Conservation (phyloP, 2,329 filamentous ascomycete species). For the Cryphonectria carpinicola region DNA sequence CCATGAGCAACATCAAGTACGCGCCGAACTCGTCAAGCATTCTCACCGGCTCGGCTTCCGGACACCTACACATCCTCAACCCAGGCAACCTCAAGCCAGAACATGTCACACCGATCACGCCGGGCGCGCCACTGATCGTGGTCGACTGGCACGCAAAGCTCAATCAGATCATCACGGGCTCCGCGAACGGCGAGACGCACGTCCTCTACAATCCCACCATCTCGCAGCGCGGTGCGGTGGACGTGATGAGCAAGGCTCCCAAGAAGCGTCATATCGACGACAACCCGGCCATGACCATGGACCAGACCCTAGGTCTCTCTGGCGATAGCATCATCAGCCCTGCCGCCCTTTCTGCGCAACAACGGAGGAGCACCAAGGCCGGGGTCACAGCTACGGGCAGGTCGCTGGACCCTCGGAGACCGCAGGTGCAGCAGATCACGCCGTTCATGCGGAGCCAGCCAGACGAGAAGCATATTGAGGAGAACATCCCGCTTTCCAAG, state of each 20-base stretch:
- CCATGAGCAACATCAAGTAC: constrained; percentile 87
- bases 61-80: constrained; percentile 90
- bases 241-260: constrained; percentile 89
- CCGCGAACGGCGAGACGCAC: constrained; percentile 86
- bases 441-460: constrained; percentile 91
- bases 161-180: constrained; percentile 95
- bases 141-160: constrained; percentile 93
- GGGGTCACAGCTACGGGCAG: constrained; percentile 80
- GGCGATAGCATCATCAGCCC: constrained; percentile 79
- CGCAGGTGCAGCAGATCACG: constrained; percentile 82
- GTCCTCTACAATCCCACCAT: constrained; percentile 88
- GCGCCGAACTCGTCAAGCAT: constrained; percentile 82
- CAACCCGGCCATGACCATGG: constrained; percentile 83
- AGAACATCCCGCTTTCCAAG: constrained; percentile 84
- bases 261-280: constrained; percentile 97
- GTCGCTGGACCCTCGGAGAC: constrained; percentile 77
- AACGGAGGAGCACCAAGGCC: constrained; percentile 68
- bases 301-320: constrained; percentile 78
- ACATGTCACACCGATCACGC: constrained; percentile 85
- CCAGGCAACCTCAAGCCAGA: constrained; percentile 87
- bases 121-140: constrained; percentile 78
- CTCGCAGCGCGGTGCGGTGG: constrained; percentile 79
- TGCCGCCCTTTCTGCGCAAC: constrained; percentile 59
- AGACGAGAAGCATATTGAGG: constrained; percentile 84
- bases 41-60: constrained; percentile 84